Percentiles rank a stretch among this genome's conserved stretches.
Evolutionary conservation across 345 rosid genomes (phyloP).

Genomic region (Arabis hirsuta): DNA sequence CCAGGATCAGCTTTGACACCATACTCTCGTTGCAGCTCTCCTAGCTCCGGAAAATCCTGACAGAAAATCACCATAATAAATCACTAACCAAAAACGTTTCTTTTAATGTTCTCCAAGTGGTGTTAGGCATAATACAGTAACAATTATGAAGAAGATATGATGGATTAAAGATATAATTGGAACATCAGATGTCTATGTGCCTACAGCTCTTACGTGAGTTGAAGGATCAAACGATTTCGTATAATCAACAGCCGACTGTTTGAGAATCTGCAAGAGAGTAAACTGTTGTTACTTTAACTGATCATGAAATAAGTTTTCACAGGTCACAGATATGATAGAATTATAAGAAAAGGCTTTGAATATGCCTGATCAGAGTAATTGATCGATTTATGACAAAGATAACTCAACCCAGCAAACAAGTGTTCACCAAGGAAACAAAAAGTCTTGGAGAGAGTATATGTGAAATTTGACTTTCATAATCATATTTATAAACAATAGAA

Average conservation of each 20-base stretch:
- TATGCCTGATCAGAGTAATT: slow-evolving; percentile 16
- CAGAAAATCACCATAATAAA: slow-evolving; percentile 31
- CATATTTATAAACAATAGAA: neutral
- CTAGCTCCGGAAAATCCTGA: slow-evolving; percentile 71
- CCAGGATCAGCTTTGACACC: slow-evolving; percentile 54
- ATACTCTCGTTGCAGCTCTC: slow-evolving; percentile 76
- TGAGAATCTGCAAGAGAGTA: slow-evolving; percentile 69
- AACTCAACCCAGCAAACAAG: slow-evolving; percentile 19
- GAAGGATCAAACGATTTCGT: slow-evolving; percentile 77
- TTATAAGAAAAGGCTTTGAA: slow-evolving; percentile 13
- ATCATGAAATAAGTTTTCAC: slow-evolving; percentile 12
- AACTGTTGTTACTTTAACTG: slow-evolving; percentile 17
- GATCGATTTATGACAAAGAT: slow-evolving; percentile 5
- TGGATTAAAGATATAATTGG: slow-evolving; percentile 3
- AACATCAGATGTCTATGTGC: slow-evolving; percentile 2
- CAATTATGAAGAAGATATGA: slow-evolving; percentile 24
- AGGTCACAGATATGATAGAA: slow-evolving; percentile 13
- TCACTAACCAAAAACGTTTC: slow-evolving; percentile 14
- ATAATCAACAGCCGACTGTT: slow-evolving; percentile 70
- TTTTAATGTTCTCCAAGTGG: slow-evolving; percentile 8
- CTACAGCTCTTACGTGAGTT: slow-evolving; percentile 62
- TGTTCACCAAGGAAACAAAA: slow-evolving; percentile 6
- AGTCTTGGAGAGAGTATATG: slow-evolving; percentile 22
- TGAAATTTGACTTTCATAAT: slow-evolving; percentile 12
- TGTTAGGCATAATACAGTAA: slow-evolving; percentile 16